Conservation (phyloP, 306 rosid species). For the Geum urbanum region DNA sequence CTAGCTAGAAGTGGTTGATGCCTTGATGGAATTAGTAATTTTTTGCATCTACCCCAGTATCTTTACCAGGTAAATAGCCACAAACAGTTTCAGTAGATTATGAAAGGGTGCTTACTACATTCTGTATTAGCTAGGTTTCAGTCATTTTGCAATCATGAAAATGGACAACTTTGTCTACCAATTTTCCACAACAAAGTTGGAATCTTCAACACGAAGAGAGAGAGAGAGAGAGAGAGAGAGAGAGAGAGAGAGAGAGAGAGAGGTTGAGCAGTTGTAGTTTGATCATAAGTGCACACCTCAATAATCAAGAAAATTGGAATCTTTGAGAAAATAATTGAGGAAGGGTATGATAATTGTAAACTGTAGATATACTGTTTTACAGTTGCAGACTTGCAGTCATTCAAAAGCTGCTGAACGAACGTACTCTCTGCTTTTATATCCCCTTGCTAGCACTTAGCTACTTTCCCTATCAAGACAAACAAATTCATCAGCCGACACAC, state of each 20-base stretch:
- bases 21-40: background rate
- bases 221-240: slow-evolving; percentile 4
- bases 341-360: slow-evolving; percentile 9
- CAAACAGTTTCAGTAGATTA: background rate
- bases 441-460: background rate
- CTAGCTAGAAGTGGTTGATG: background rate
- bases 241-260: slow-evolving; percentile 4
- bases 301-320: slow-evolving; percentile 35
- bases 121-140: background rate
- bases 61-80: background rate
- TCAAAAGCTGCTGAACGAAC: slow-evolving; percentile 28
- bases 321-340: slow-evolving; percentile 44
- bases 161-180: background rate
- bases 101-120: background rate
- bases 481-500: slow-evolving; percentile 12
- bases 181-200: background rate
- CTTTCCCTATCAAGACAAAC: background rate
- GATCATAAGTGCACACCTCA: slow-evolving; percentile 18
- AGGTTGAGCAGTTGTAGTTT: background rate
- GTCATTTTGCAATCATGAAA: background rate
- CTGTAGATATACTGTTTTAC: background rate
- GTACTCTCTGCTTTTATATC: background rate
- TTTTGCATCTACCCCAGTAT: background rate
- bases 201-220: background rate
- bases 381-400: slow-evolving; percentile 36